Percentiles rank a stretch among this genome's conserved stretches.
phyloP scores from a whole-genome alignment of 345 rosid species.

The Eucalyptus pauciflora region DNA sequence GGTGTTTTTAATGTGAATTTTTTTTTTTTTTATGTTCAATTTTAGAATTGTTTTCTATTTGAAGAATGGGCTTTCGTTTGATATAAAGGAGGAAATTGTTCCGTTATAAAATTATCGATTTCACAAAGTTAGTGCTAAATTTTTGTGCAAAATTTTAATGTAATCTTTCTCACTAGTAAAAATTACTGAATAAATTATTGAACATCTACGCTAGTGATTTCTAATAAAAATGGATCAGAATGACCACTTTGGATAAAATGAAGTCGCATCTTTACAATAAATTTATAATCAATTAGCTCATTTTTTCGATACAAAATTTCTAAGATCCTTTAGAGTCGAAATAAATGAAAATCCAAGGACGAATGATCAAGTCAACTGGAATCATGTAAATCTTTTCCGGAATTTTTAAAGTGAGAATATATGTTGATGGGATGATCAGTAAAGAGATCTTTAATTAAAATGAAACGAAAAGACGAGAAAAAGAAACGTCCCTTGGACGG shows the following conservation, averaged over 20 bases:
- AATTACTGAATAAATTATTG: too few species aligned
- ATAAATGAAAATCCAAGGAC: not conserved
- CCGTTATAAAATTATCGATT: accelerated
- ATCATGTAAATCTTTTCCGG: not conserved
- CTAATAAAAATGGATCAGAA: accelerated
- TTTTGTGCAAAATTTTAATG: accelerated
- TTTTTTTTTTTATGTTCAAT: not conserved
- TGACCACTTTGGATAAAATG: accelerated
- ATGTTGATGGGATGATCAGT: not conserved
- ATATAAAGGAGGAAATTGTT: not conserved
- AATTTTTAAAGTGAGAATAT: not conserved
- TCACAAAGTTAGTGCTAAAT: not conserved
- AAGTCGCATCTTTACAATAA: accelerated
- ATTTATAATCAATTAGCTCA: accelerated
- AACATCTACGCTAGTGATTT: accelerated
- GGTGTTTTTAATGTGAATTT: not conserved
- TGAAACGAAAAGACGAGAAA: not conserved
- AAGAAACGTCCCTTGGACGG: not conserved
- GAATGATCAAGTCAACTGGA: not conserved
- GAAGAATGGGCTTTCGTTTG: not conserved
- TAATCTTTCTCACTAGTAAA: accelerated
- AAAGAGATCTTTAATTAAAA: not conserved
- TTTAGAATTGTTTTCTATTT: not conserved
- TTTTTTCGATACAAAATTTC: not conserved
- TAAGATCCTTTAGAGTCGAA: accelerated